Base-by-base conservation (phyloP, 768 basidiomycete genomes). In the Tulasnella sp. region DNA sequence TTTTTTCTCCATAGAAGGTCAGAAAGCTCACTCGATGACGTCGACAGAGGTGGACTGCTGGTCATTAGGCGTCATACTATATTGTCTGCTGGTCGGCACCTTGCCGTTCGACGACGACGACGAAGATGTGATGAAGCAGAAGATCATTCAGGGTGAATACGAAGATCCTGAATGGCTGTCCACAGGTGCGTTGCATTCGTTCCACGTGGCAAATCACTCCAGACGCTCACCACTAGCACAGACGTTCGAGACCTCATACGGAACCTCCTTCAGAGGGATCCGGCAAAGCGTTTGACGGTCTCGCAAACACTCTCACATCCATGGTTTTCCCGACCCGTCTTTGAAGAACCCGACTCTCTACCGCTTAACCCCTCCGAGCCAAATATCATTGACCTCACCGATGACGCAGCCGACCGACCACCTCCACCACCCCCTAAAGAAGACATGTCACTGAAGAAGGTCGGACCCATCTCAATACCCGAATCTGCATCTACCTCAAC, bases 121-220 rank as follows among this genome's bases (percentile, higher is more conserved):
- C 83, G 94, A 95, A 84, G 84, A 84, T 55, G 83, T 91, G 16
- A 97, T 97, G 94, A 91, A 91, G 79, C 86, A 87, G 74, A 92
- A 93, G 84, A 93, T 99, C 79, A 90, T 95, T 75, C 86, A 90
- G 80, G 94, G 92, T 20, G 90, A 92, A 69, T 99, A 93, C 82
- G 94, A 97, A 80, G 93, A 98, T 82, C 96, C 95, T 9, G 89
- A 91, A 78, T 99, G 96, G 96, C 86, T 99, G 23, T 93, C 94
- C 39, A 85, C 88, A 81, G 94, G 96, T 96, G 82, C 29, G 10
- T 44, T 40, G 2, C 70, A 35, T 37, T 42, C n/a, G 11, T n/a
- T 32, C 4, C 48, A 51, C 26, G 35, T 57, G 35, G 39, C 61
- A 35, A 39, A 20, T 51, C 40, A 5, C 26, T 26, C 61, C 67